These are phyloP conservation scores for Astrothelium macrocarpum DNA, from an alignment of 495 filamentous ascomycete species.

Conservation along the genomic window DNA sequence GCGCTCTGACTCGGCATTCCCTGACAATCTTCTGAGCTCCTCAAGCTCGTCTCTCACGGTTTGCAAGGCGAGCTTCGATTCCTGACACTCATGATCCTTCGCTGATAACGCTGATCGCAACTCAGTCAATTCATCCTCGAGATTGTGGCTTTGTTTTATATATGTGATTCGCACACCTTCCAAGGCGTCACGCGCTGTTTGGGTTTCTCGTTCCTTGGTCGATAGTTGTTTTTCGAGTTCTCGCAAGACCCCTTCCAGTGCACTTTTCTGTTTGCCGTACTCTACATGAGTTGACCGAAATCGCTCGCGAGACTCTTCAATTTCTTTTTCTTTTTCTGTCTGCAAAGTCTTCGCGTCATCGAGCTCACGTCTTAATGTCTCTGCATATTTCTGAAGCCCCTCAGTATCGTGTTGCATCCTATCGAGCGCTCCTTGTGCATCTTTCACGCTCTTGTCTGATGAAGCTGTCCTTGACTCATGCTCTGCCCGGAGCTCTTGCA, in stretches of 20 bases:
- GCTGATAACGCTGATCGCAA: neutral
- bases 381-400: neutral
- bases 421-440: neutral
- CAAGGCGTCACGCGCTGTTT: neutral
- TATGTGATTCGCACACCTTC: neutral
- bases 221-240: conserved; percentile 6
- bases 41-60: conserved; percentile 5
- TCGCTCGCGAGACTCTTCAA: neutral
- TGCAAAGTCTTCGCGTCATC: neutral
- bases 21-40: neutral
- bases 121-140: neutral
- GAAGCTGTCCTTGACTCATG: neutral
- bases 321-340: neutral
- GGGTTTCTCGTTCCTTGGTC: neutral
- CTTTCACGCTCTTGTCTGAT: conserved; percentile 5
- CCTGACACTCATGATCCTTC: neutral
- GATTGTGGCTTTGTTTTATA: conserved; percentile 1
- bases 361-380: neutral
- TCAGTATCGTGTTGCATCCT: neutral
- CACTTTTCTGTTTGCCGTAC: neutral
- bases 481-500: conserved; percentile 2
- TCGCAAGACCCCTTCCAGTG: conserved; percentile 4
- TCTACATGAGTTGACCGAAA: neutral
- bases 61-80: neutral
- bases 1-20: neutral